A percentile compares a stretch with the other conserved stretches of the same genome.
Evolutionary conservation across 306 rosid genomes (phyloP).

Genomic region (Vigna nakashimae): DNA sequence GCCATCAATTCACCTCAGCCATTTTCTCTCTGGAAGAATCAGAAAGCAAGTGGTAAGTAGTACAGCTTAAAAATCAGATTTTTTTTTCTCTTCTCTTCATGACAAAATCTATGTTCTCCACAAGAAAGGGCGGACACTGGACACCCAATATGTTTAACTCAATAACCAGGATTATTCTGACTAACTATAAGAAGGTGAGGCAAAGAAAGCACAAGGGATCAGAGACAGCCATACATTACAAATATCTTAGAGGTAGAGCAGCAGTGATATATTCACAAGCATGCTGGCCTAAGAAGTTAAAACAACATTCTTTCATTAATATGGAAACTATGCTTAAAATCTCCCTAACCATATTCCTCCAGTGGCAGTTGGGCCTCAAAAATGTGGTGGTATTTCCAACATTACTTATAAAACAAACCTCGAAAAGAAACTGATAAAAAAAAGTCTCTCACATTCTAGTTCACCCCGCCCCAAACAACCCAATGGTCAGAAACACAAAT

Average conservation of each 20-base stretch:
- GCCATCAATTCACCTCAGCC: slow-evolving; percentile 73
- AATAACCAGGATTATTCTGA: neutral
- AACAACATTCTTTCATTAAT: neutral
- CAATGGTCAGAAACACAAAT: slow-evolving; percentile 7
- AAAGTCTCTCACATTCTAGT: neutral
- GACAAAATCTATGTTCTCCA: neutral
- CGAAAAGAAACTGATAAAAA: neutral
- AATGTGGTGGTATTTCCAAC: neutral
- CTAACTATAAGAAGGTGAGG: neutral
- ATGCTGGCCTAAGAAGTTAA: neutral
- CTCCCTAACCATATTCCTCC: neutral
- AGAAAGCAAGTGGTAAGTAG: slow-evolving; percentile 48
- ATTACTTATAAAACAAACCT: neutral
- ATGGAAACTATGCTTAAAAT: neutral
- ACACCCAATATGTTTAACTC: neutral
- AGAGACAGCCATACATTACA: slow-evolving; percentile 22
- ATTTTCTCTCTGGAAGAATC: slow-evolving; percentile 79
- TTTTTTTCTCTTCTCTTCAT: neutral
- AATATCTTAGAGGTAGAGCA: neutral
- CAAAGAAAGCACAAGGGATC: neutral
- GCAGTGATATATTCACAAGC: slow-evolving; percentile 12
- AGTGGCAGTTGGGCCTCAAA: neutral
- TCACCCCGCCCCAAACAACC: neutral
- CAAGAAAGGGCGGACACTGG: neutral
- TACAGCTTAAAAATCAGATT: slow-evolving; percentile 8